A percentile compares a stretch with the other conserved stretches of the same genome.
Conservation (phyloP, 2,329 filamentous ascomycete species). For the Paecilomyces variotii region DNA sequence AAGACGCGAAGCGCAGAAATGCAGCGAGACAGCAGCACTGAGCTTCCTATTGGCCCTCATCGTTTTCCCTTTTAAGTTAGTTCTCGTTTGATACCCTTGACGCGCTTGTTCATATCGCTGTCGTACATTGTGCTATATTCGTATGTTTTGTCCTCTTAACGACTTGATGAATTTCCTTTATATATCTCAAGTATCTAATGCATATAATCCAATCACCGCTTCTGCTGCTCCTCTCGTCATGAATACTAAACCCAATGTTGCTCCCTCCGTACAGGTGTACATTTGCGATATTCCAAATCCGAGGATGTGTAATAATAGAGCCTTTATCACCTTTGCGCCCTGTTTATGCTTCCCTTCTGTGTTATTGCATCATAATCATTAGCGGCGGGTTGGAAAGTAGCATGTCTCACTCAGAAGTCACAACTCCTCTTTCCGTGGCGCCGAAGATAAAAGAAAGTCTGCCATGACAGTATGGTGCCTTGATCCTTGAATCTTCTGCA, state of each 20-base stretch:
- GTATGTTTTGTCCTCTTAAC: not conserved
- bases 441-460: not conserved
- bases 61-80: not conserved
- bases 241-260: not conserved
- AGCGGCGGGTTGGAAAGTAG: not conserved
- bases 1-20: conserved; percentile 49
- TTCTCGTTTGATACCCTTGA: not conserved
- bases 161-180: not conserved
- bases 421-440: not conserved
- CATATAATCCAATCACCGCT: not conserved
- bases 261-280: not conserved
- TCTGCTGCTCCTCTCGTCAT: not conserved
- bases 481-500: not conserved
- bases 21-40: conserved; percentile 20
- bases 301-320: not conserved
- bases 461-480: not conserved
- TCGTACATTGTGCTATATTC: not conserved
- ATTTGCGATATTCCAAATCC: not conserved
- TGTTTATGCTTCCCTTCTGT: not conserved
- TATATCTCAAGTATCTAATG: not conserved
- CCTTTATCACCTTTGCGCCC: not conserved
- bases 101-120: not conserved
- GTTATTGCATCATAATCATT: not conserved
- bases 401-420: no score
- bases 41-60: not conserved